Evolutionary conservation across 2,329 filamentous ascomycete species (phyloP), one percentile per base, ranked within the genome.

Genomic region (Arthrobotrys sphaeroides): DNA sequence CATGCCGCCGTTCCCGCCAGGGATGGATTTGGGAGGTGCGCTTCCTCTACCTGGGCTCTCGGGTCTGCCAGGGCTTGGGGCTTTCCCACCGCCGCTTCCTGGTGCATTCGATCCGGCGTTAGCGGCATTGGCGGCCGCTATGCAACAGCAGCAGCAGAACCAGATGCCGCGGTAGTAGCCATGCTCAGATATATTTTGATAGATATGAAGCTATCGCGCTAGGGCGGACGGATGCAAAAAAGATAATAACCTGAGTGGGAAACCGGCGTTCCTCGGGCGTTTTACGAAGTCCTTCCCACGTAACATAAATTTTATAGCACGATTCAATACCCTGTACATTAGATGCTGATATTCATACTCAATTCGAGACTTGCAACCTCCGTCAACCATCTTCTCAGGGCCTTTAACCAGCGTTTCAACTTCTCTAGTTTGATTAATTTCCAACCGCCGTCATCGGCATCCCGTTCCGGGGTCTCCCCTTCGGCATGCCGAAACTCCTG

Each of bases 101-200:
- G 72, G 72, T 28, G 67, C 57, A 10, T 75, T 75, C 42, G 72
- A 75, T 65, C 72, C 64, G 4, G 38, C 72, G 9, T 36, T 64
- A 10, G 72, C 72, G 38, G 26, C 65, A 28, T 65, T 66, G 20
- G 64, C 72, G 12, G 72, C 72, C 45, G 69, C 69, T 64, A 64
- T 69, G 49, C 55, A 61, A 12, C 38, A 60, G 31, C 65, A 67
- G 40, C 53, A 72, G n/a, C 70, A 72, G 26, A 42, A 51, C 36
- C 68, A 75, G 40, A 36, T 49, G 31, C 64, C 55, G 28, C 72
- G 64, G 38, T 59, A 45, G n/a, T 67, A 42, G 36, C 7, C n/a
- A 33, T 33, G 28, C 5, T 33, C 5, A 33, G 28, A 13, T 3
- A n/a, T 20, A 9, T 24, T 33, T 9, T 33, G 28, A 28, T 51